phyloP scores from a whole-genome alignment of 176 grass and related monocot species.

The Aechmea fasciata region DNA sequence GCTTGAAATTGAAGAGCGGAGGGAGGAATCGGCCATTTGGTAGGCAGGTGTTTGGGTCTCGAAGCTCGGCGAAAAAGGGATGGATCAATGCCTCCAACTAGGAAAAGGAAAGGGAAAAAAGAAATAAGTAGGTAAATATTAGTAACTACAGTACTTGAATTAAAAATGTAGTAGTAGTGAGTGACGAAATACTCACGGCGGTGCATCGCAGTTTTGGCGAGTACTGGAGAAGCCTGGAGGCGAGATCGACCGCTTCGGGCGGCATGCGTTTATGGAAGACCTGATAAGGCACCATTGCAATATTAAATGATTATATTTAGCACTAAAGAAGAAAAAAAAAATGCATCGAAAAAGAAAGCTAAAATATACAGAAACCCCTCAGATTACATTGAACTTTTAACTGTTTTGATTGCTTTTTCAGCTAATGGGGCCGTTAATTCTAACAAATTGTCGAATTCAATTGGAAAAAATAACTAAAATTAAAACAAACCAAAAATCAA shows the following conservation, averaged over 20 bases:
- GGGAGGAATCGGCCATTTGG: conserved; percentile 2
- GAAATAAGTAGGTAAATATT: not conserved
- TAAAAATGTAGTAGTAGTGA: not conserved
- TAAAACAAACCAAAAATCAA: too few species aligned
- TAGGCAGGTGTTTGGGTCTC: conserved; percentile 8
- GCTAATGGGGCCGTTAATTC: too few species aligned
- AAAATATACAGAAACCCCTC: not conserved
- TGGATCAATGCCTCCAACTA: conserved; percentile 19
- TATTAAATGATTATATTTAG: too few species aligned
- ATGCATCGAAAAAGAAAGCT: not conserved
- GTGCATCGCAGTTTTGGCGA: conserved; percentile 18
- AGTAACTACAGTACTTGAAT: not conserved
- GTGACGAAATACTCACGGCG: conserved; percentile 2
- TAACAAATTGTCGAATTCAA: not conserved
- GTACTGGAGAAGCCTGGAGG: conserved; percentile 17
- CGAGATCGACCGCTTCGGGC: conserved; percentile 14
- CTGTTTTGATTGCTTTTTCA: too few species aligned
- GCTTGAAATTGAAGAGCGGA: conserved; percentile 13
- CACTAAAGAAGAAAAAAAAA: not conserved
- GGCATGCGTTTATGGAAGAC: conserved; percentile 2
- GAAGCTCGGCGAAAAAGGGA: conserved; percentile 18
- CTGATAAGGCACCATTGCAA: not conserved
- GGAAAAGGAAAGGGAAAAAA: not conserved
- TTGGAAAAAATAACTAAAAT: not conserved
- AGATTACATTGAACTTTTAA: too few species aligned